phyloP scores from a whole-genome alignment of 2,329 filamentous ascomycete genomes.

The Penicillium concentricum region DNA sequence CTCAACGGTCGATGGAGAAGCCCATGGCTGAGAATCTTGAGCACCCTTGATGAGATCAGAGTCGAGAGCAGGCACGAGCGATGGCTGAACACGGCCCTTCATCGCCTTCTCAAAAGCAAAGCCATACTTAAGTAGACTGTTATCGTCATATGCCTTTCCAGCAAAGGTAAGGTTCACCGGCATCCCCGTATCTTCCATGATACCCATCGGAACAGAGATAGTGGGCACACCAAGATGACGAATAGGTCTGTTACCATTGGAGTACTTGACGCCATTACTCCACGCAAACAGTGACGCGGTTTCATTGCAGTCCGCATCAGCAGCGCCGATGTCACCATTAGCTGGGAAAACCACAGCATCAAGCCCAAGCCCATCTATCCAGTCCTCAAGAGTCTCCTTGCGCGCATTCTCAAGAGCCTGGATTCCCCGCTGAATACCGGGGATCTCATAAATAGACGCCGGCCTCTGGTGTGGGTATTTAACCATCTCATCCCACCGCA shows the following conservation, averaged over 20 bases:
- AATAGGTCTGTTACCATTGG: constrained; percentile 54
- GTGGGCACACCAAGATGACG: constrained; percentile 57
- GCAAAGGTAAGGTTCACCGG: constrained; percentile 56
- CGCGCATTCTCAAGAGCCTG: constrained; percentile 50
- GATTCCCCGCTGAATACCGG: constrained; percentile 44
- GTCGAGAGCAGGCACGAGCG: constrained; percentile 21
- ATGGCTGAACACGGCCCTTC: constrained; percentile 20
- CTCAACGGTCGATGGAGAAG: not conserved
- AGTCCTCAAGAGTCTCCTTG: constrained; percentile 52
- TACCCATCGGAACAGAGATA: constrained; percentile 55
- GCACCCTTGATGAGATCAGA: constrained; percentile 17
- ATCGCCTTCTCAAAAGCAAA: constrained; percentile 27
- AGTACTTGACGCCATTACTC: constrained; percentile 55
- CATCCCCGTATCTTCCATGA: constrained; percentile 48
- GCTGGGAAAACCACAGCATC: constrained; percentile 53
- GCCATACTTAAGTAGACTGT: constrained; percentile 25
- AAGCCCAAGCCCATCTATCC: constrained; percentile 45
- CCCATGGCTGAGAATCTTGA: not conserved
- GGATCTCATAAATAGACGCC: constrained; percentile 43
- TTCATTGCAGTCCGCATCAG: constrained; percentile 47
- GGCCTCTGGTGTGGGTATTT: constrained; percentile 26
- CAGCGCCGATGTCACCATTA: constrained; percentile 51
- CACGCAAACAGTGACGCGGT: constrained; percentile 40
- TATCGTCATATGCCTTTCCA: constrained; percentile 50
- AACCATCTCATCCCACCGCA: constrained; percentile 29